These are phyloP conservation scores for Pseudogymnoascus sp. DNA, from an alignment of 2,329 filamentous ascomycete species.

Conservation along the genomic window DNA sequence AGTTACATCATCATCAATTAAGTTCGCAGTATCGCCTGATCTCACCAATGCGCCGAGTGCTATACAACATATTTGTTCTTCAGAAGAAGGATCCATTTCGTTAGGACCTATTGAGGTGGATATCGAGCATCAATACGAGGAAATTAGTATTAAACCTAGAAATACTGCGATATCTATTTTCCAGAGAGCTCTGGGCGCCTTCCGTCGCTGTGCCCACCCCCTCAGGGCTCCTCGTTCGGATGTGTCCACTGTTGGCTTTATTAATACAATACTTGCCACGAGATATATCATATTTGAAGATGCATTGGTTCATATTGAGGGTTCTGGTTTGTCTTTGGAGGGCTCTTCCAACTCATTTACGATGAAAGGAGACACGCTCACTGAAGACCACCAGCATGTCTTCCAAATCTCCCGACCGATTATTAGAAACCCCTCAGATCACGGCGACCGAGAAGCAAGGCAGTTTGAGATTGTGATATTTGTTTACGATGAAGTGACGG, in stretches of 20 bases:
- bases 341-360: not conserved
- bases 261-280: not conserved
- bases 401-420: not conserved
- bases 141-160: not conserved
- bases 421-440: not conserved
- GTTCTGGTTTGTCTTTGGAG: not conserved
- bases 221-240: not conserved
- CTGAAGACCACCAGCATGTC: not conserved
- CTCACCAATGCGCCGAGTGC: not conserved
- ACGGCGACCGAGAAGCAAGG: not conserved
- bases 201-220: not conserved
- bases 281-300: not conserved
- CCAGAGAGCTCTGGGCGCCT: not conserved
- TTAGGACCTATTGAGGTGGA: not conserved
- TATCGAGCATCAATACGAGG: not conserved
- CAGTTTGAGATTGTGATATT: conserved; percentile 9
- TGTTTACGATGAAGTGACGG: not conserved
- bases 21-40: not conserved
- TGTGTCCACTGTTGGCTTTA: not conserved
- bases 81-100: not conserved
- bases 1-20: not conserved
- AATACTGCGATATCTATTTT: not conserved
- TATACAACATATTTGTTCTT: not conserved
- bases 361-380: not conserved
- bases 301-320: not conserved